Evolutionary conservation across 1,139 yeast genomes (phyloP).

Genomic region (Scheffersomyces illinoinensis): DNA sequence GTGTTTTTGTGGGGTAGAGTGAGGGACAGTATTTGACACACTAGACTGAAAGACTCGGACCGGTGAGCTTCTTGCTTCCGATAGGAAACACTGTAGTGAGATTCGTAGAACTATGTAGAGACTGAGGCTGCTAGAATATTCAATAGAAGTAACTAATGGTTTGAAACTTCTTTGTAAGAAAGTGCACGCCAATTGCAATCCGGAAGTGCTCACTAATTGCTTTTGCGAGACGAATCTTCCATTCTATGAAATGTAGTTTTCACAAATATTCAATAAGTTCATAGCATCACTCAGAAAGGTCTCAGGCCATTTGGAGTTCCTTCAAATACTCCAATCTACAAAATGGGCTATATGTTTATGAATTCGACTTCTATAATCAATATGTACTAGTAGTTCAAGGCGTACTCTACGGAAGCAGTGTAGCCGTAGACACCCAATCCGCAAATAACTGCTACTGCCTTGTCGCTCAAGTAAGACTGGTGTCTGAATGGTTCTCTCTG

Average conservation of each 20-base stretch:
- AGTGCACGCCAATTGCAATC: no score
- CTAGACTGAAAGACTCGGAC: not conserved
- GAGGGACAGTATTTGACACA: not conserved
- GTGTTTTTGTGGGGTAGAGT: not conserved
- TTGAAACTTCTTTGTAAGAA: no score
- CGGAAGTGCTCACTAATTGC: no score
- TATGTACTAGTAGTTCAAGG: slow-evolving; percentile 32
- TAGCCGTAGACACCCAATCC: slow-evolving; percentile 53
- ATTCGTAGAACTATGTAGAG: not conserved
- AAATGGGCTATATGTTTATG: not conserved
- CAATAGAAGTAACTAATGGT: not conserved
- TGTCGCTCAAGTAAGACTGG: slow-evolving; percentile 48
- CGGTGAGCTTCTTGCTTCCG: not conserved
- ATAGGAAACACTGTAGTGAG: not conserved
- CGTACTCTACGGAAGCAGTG: slow-evolving; percentile 49
- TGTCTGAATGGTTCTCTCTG: slow-evolving; percentile 53
- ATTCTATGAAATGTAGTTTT: not conserved
- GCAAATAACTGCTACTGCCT: slow-evolving; percentile 48
- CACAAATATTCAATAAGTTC: not conserved
- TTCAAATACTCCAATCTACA: not conserved
- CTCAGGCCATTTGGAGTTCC: not conserved
- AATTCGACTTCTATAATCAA: not conserved
- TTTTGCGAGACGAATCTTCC: no score
- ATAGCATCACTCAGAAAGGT: not conserved
- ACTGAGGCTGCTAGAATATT: not conserved